phyloP scores from a whole-genome alignment of 148 eudicot species.

The Heliosperma pusillum region DNA sequence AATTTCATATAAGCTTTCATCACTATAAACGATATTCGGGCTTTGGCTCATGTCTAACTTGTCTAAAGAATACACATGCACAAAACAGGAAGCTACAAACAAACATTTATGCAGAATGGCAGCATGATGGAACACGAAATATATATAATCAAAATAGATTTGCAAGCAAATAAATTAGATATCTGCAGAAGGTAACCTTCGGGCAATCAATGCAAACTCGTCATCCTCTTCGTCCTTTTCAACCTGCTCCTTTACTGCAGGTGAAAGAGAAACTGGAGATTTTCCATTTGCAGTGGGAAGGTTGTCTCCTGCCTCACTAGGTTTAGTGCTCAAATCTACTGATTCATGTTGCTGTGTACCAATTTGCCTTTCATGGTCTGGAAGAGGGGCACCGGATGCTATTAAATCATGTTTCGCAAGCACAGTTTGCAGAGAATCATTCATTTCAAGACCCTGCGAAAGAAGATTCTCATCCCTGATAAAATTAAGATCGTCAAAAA shows the following conservation, averaged over 20 bases:
- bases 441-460: conserved; percentile 75
- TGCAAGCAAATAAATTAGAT: background rate
- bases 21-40: background rate
- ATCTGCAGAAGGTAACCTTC: background rate
- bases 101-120: background rate
- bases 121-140: background rate
- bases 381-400: conserved; percentile 74
- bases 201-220: conserved; percentile 69
- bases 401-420: conserved; percentile 83
- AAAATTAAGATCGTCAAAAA: conserved; percentile 14
- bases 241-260: conserved; percentile 25
- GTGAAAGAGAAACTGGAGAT: conserved; percentile 36
- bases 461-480: conserved; percentile 87
- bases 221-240: conserved; percentile 90
- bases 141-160: background rate
- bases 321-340: conserved; percentile 29
- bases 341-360: conserved; percentile 24
- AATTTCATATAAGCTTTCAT: background rate
- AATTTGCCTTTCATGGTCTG: conserved; percentile 30
- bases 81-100: background rate
- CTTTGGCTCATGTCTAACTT: background rate
- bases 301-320: conserved; percentile 30
- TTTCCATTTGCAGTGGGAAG: conserved; percentile 26
- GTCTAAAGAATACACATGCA: background rate
- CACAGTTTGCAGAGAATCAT: conserved; percentile 73